Evolutionary conservation across 2,329 filamentous ascomycete species (phyloP).

Genomic region (Talaromyces islandicus): DNA sequence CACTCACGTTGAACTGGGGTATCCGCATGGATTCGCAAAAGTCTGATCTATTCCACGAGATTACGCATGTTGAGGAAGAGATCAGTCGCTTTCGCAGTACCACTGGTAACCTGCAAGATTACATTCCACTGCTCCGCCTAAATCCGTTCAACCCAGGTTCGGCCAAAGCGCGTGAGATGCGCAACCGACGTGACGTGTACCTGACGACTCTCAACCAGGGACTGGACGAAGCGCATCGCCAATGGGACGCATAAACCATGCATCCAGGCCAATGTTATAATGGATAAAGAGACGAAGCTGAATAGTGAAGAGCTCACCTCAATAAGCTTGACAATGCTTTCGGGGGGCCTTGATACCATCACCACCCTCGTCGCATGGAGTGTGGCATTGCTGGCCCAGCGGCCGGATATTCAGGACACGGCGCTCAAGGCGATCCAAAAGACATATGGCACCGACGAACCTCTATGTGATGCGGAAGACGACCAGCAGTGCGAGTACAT

Average conservation of each 20-base stretch:
- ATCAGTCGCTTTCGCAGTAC: conserved; percentile 56
- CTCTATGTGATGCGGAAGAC: conserved; percentile 55
- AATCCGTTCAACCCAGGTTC: conserved; percentile 59
- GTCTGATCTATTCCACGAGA: conserved; percentile 57
- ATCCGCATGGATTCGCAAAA: conserved; percentile 54
- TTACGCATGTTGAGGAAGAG: conserved; percentile 57
- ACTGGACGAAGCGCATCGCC: conserved; percentile 55
- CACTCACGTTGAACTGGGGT: conserved; percentile 62
- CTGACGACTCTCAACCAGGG: conserved; percentile 52
- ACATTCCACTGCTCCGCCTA: conserved; percentile 53
- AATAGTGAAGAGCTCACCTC: conserved; percentile 58
- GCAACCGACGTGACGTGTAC: conserved; percentile 56
- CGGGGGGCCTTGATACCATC: conserved; percentile 61
- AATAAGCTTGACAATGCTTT: conserved; percentile 64
- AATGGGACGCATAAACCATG: conserved; percentile 58
- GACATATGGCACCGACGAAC: conserved; percentile 46
- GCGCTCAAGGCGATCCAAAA: conserved; percentile 53
- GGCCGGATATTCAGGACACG: conserved; percentile 58
- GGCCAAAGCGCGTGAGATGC: conserved; percentile 54
- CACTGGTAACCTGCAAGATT: conserved; percentile 57
- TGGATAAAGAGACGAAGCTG: conserved; percentile 57
- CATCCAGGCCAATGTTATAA: conserved; percentile 62
- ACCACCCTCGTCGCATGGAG: conserved; percentile 62
- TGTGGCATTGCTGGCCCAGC: conserved; percentile 53
- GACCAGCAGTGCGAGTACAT: conserved; percentile 61